Base-by-base conservation (phyloP, 257 asterid species). In the Solanum raphanifolium region DNA sequence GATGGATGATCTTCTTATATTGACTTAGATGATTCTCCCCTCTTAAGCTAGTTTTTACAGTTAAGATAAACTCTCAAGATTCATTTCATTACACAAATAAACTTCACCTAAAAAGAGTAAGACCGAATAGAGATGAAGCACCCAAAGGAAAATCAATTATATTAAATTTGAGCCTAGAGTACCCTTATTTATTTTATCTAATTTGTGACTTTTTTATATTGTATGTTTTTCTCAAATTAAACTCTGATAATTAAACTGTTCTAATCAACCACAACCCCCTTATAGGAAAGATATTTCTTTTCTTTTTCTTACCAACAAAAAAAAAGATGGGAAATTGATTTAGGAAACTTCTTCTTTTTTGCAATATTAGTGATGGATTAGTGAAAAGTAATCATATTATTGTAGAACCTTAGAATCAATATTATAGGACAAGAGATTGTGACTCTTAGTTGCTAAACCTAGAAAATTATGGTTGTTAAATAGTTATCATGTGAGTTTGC, bases 401-500 rank as follows among this genome's bases (percentile, higher is more conserved):
- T 29, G 4, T 84, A 43, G 87, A 84, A 84, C 29, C 32, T 60
- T 21, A 36, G 55, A 71, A 71, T 71, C 29, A 39, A 36, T 65
- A 36, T 16, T 66, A n/a, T 35, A 43, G 39, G 83, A 83, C 25
- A 78, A 32, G 16, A 88, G 13, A 52, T 62, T 27, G 35, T 55
- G 71, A 88, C 38, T 31, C 79, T 36, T 87, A 75, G 81, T 74
- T 81, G 60, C 41, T 38, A 87, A 41, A 20, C 72, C 81, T 86
- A 84, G 62, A 35, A 32, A 31, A 71, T 71, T 71, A 32, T 71
- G 55, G 95, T 91, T 94, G 93, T 58, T 20, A 90, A 90, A 90
- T 94, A 41, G 75, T 93, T 93, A 89, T 92, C 96, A 87, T 89
- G 36, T 68, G 88, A 83, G 75, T 43, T 62, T 52, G 84, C 83